Percentiles rank a stretch among this genome's conserved stretches.
Evolutionary conservation across 2,329 filamentous ascomycete genomes (phyloP).

Genomic region (Fusarium sp.): DNA sequence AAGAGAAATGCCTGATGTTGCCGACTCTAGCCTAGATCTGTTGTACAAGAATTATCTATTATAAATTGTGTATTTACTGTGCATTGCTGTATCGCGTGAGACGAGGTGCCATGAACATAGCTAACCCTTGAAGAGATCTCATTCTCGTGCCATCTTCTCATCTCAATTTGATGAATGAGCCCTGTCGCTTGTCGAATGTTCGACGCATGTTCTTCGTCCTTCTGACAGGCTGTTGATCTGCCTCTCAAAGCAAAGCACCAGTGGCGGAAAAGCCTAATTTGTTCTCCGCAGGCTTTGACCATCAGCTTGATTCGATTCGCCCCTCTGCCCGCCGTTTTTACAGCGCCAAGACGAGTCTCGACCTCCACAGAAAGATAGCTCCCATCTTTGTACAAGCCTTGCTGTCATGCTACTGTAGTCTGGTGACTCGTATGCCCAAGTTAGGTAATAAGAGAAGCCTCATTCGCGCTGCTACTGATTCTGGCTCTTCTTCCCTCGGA

Average conservation of each 20-base stretch:
- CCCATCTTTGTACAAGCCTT: conserved; percentile 33
- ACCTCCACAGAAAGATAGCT: conserved; percentile 25
- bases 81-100: background rate
- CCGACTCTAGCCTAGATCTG: conserved; percentile 15
- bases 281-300: background rate
- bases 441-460: background rate
- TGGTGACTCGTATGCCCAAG: conserved; percentile 18
- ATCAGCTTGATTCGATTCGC: conserved; percentile 23
- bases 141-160: background rate
- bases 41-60: background rate
- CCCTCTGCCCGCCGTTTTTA: conserved; percentile 21
- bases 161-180: background rate
- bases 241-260: conserved; percentile 6
- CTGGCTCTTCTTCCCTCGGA: conserved; percentile 63
- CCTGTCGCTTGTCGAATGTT: conserved; percentile 45
- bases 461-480: background rate
- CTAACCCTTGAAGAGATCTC: too few relatives aligned
- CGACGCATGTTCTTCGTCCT: conserved; percentile 34
- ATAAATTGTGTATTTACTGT: background rate
- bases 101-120: too few relatives aligned
- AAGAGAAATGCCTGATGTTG: conserved; percentile 22
- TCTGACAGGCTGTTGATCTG: conserved; percentile 25
- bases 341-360: conserved; percentile 41
- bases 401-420: background rate
- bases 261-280: conserved; percentile 32